Evolutionary conservation across 2,329 filamentous ascomycete genomes (phyloP).

Genomic region (Colletotrichum sp.): DNA sequence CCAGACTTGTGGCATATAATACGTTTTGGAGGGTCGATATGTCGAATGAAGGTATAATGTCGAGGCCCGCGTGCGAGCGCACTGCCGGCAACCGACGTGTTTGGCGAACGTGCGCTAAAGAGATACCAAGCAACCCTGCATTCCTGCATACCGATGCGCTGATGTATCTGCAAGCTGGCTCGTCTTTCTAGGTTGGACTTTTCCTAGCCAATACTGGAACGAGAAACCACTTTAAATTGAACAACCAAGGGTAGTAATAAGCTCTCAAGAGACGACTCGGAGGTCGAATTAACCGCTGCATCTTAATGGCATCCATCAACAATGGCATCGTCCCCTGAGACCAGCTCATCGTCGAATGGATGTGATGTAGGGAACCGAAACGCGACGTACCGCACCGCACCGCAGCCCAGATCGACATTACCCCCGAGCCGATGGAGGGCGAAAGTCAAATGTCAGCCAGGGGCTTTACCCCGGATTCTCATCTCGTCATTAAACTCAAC

Average conservation of each 20-base stretch:
- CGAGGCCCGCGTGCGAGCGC: neutral
- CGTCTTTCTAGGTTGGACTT: neutral
- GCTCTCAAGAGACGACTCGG: neutral
- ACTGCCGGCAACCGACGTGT: conserved; percentile 12
- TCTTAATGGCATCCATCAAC: neutral
- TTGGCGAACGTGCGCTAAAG: neutral
- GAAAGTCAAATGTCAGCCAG: conserved; percentile 15
- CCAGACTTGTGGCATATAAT: neutral
- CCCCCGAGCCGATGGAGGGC: conserved; percentile 2
- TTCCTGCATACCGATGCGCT: neutral
- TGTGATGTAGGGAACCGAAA: neutral
- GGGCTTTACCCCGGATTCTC: conserved; percentile 21
- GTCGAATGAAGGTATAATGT: neutral
- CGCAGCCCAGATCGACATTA: conserved; percentile 12
- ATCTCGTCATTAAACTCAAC: conserved; percentile 19
- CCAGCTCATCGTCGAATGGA: neutral
- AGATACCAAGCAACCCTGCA: neutral
- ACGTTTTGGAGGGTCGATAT: neutral
- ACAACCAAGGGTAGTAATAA: neutral
- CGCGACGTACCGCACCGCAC: neutral
- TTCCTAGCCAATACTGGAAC: neutral
- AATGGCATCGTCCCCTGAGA: neutral
- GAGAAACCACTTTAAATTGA: neutral
- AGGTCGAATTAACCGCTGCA: neutral
- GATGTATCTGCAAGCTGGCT: neutral